These are phyloP conservation scores for Petunia secreta DNA, from an alignment of 257 asterid genomes.

Conservation along the genomic window DNA sequence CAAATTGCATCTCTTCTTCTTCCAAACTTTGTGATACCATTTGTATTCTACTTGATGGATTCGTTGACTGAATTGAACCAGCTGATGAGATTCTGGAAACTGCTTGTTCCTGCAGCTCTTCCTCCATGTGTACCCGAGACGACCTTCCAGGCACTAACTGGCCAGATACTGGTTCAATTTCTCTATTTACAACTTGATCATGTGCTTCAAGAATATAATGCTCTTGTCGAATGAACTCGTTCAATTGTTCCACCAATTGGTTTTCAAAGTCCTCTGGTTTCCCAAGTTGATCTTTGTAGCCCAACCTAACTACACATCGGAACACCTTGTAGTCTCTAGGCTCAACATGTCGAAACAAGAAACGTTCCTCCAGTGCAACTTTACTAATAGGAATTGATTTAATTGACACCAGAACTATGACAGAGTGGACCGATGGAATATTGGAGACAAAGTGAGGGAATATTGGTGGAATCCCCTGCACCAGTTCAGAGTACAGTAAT, in stretches of 20 bases:
- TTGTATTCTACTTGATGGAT: constrained; percentile 29
- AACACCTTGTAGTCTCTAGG: constrained; percentile 48
- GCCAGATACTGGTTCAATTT: neutral
- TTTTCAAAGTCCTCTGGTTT: constrained; percentile 56
- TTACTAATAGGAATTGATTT: constrained; percentile 70
- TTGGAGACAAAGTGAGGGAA: constrained; percentile 63
- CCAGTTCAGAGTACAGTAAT: constrained; percentile 63
- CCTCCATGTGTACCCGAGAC: constrained; percentile 45
- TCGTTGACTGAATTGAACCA: neutral
- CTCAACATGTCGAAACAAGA: constrained; percentile 62
- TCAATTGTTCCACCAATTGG: constrained; percentile 49
- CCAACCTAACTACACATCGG: constrained; percentile 69
- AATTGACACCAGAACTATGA: constrained; percentile 65
- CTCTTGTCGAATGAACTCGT: constrained; percentile 55
- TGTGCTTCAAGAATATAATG: constrained; percentile 42
- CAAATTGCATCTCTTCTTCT: constrained; percentile 42
- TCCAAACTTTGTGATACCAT: constrained; percentile 5
- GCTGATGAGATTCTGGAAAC: constrained; percentile 38
- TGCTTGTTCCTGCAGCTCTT: constrained; percentile 25
- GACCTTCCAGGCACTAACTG: constrained; percentile 17
- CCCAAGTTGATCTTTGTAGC: constrained; percentile 61
- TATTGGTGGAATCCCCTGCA: constrained; percentile 78
- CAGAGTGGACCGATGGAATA: constrained; percentile 60
- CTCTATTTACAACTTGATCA: neutral
- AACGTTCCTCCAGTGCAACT: constrained; percentile 57